A percentile compares a stretch with the other conserved stretches of the same genome.
phyloP scores from a whole-genome alignment of 495 filamentous ascomycete species.

The Lasiosphaeria miniovina region DNA sequence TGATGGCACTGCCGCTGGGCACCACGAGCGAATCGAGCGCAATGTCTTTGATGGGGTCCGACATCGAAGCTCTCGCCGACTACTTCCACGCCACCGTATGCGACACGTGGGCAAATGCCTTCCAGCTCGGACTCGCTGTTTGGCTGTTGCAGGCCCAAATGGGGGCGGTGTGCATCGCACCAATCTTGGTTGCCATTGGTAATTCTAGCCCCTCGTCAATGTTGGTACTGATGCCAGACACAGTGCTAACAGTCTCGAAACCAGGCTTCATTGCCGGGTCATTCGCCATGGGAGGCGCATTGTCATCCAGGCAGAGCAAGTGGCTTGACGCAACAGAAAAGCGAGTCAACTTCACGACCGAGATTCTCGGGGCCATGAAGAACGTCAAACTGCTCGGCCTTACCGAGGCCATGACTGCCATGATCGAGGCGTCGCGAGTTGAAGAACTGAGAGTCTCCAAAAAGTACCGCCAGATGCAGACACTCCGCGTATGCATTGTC shows the following conservation, averaged over 20 bases:
- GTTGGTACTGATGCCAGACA: background rate
- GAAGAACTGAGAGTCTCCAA: conserved; percentile 43
- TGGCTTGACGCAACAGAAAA: conserved; percentile 39
- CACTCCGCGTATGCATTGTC: conserved; percentile 6
- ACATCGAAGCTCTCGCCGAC: conserved; percentile 24
- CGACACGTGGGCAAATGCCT: conserved; percentile 5
- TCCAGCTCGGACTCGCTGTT: conserved; percentile 11
- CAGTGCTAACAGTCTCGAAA: background rate
- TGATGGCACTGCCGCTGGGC: conserved; percentile 9
- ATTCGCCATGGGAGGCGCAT: no score
- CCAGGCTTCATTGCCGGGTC: no score
- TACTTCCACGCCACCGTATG: conserved; percentile 8
- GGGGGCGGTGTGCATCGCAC: conserved; percentile 15
- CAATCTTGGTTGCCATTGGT: conserved; percentile 18
- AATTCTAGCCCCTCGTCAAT: background rate
- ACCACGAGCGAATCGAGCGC: conserved; percentile 21
- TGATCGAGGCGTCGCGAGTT: conserved; percentile 49
- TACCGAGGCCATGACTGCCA: conserved; percentile 23
- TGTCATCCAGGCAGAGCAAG: background rate
- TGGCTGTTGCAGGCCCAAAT: conserved; percentile 10
- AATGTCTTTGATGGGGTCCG: conserved; percentile 28
- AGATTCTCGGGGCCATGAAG: conserved; percentile 39
- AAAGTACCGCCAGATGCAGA: conserved; percentile 1
- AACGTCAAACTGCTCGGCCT: conserved; percentile 42
- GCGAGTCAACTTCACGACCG: conserved; percentile 31